phyloP scores from a whole-genome alignment of 352 stramenopile species.

The Phytophthora foliorum region DNA sequence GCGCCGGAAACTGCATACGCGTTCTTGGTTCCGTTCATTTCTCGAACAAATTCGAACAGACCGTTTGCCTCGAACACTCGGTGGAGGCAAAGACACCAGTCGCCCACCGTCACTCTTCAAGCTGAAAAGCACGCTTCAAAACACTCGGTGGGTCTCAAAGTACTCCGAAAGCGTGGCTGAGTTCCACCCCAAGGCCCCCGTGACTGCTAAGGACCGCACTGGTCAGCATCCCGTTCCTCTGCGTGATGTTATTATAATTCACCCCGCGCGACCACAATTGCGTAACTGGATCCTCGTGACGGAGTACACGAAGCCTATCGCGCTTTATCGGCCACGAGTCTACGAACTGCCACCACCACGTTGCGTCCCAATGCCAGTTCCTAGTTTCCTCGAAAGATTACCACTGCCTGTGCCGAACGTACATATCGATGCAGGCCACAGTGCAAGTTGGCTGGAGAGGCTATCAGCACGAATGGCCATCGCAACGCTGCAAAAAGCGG shows the following conservation, averaged over 20 bases:
- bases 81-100: conserved; percentile 34
- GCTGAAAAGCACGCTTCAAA: conserved; percentile 87
- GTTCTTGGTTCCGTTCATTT: conserved; percentile 92
- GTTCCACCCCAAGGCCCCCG: conserved; percentile 77
- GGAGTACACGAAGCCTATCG: conserved; percentile 66
- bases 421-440: conserved; percentile 67
- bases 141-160: conserved; percentile 68
- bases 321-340: conserved; percentile 81
- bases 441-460: conserved; percentile 77
- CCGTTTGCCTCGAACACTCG: conserved; percentile 48
- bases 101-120: conserved; percentile 71
- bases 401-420: conserved; percentile 77
- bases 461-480: conserved; percentile 60
- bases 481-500: conserved; percentile 63
- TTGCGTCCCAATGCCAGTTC: conserved; percentile 90
- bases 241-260: conserved; percentile 68
- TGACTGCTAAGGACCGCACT: conserved; percentile 83
- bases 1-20: conserved; percentile 84
- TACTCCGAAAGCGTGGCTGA: conserved; percentile 70
- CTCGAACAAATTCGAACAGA: conserved; percentile 87
- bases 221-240: conserved; percentile 32
- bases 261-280: conserved; percentile 64
- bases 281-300: conserved; percentile 75
- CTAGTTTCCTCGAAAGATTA: conserved; percentile 79
- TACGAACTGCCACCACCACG: conserved; percentile 86